phyloP scores from a whole-genome alignment of 768 basidiomycete genomes.

The Saitozyma podzolica region DNA sequence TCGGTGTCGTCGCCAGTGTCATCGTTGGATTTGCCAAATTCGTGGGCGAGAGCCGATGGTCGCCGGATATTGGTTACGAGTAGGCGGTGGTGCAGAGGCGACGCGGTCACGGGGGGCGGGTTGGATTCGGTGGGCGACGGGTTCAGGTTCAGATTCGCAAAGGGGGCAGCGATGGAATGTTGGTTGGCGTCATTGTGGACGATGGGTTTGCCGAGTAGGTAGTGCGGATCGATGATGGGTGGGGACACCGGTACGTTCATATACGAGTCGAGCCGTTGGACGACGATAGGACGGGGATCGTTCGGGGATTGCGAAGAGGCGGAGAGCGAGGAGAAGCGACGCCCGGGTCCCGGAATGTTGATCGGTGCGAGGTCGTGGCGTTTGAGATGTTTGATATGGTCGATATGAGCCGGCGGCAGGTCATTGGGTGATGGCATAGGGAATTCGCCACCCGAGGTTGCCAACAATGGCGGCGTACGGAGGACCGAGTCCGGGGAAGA shows the following conservation, averaged over 20 bases:
- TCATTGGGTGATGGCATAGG: conserved; percentile 10
- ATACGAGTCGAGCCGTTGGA: conserved; percentile 24
- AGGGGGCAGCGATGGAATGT: conserved; percentile 34
- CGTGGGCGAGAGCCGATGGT: conserved; percentile 15
- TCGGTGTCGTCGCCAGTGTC: not conserved
- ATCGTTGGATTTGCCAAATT: not conserved
- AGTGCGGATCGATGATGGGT: conserved; percentile 28
- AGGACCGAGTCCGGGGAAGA: not conserved
- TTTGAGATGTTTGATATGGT: not conserved
- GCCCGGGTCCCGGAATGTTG: conserved; percentile 21
- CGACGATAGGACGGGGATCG: conserved; percentile 15
- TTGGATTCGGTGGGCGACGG: conserved; percentile 7
- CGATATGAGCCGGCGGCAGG: conserved; percentile 1
- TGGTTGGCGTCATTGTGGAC: conserved; percentile 11
- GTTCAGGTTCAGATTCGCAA: conserved; percentile 30
- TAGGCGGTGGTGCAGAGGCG: conserved; percentile 6
- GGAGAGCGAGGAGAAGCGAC: no score
- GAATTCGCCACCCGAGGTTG: conserved; percentile 10
- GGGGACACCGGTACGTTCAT: conserved; percentile 36
- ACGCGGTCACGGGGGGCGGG: conserved; percentile 13
- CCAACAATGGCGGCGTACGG: conserved; percentile 15
- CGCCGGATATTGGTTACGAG: conserved; percentile 6
- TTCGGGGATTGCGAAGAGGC: no score
- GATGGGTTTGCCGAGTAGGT: conserved; percentile 22
- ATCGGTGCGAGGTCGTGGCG: conserved; percentile 8